Evolutionary conservation across 2,329 filamentous ascomycete species (phyloP).

Genomic region (Cladophialophora exuberans): DNA sequence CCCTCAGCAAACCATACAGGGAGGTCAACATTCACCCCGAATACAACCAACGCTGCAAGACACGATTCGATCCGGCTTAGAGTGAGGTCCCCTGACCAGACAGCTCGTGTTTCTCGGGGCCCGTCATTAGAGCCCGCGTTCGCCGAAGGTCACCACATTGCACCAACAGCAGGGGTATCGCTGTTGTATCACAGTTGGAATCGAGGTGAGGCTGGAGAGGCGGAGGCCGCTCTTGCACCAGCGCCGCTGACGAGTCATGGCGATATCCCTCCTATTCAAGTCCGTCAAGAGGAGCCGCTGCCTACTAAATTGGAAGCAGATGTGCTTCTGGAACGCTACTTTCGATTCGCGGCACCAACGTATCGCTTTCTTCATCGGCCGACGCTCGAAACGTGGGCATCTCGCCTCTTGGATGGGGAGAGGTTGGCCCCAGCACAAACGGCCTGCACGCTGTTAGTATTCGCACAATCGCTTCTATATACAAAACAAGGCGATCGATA

Average conservation of each 20-base stretch:
- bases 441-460: constrained; percentile 43
- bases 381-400: constrained; percentile 51
- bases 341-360: constrained; percentile 59
- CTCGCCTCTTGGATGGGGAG: constrained; percentile 35
- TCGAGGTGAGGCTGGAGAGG: constrained; percentile 33
- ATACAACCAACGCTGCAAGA: background rate
- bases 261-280: constrained; percentile 47
- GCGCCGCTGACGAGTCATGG: constrained; percentile 36
- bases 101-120: constrained; percentile 12
- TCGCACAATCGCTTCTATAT: constrained; percentile 29
- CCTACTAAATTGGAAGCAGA: constrained; percentile 39
- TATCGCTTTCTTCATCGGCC: constrained; percentile 58
- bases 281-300: constrained; percentile 38
- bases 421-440: constrained; percentile 38
- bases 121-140: constrained; percentile 30
- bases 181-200: constrained; percentile 67
- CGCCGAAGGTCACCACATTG: constrained; percentile 53
- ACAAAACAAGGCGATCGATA: constrained; percentile 18
- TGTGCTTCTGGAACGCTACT: constrained; percentile 54
- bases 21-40: background rate
- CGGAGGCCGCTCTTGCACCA: constrained; percentile 46
- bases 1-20: no score
- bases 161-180: constrained; percentile 51
- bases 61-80: background rate
- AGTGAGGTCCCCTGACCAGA: background rate